Conservation (phyloP, 371 early-diverging fungal genomes). For the Parasitella parasitica region DNA sequence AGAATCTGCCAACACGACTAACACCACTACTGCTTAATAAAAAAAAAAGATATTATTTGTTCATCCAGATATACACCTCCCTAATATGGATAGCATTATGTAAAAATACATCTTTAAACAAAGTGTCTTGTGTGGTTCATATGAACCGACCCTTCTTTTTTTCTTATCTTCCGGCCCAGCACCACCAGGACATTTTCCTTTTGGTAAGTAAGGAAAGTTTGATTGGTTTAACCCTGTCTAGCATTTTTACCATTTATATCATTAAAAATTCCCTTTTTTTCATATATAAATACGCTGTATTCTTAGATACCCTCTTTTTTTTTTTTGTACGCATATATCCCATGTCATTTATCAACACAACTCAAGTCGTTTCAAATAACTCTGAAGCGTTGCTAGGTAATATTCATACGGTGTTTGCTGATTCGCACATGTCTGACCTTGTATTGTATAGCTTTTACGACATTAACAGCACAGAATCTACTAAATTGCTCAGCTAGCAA, state of each 20-base stretch:
- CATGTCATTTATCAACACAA: constrained; percentile 8
- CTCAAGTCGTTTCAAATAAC: constrained; percentile 17
- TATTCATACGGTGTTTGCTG: background rate
- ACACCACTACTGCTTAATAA: background rate
- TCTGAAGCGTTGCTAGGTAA: constrained; percentile 20
- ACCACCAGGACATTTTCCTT: background rate
- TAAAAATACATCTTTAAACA: background rate
- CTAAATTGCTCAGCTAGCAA: constrained; percentile 6
- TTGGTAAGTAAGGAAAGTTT: background rate
- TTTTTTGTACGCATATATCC: background rate
- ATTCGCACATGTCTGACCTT: background rate
- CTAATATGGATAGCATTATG: background rate
- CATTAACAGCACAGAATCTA: constrained; percentile 9
- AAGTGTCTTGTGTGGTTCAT: background rate
- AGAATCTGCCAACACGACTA: background rate
- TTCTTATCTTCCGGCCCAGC: background rate
- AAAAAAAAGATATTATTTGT: background rate
- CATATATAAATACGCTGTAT: background rate
- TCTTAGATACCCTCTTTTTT: too few relatives aligned
- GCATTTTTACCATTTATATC: constrained; percentile 13
- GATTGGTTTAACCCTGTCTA: constrained; percentile 14
- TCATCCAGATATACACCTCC: background rate
- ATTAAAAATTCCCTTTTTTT: background rate
- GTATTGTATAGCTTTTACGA: constrained; percentile 15
- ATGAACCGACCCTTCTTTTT: background rate